Evolutionary conservation across 768 basidiomycete species (phyloP).

Genomic region (Tulasnella sp.): DNA sequence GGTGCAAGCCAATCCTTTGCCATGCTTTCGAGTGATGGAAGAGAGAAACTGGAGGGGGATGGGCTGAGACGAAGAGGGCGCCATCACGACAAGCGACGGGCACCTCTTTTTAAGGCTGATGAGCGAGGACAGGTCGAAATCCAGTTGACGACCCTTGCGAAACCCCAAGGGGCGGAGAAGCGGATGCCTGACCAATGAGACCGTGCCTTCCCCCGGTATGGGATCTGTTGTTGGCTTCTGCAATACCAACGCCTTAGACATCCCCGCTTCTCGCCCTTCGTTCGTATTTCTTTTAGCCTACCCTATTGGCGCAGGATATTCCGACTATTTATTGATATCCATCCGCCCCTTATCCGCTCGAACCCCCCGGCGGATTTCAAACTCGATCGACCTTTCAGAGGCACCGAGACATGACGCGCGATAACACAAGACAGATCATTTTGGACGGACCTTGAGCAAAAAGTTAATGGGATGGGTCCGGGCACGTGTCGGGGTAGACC

Average conservation of each 20-base stretch:
- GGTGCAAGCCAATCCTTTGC: constrained; percentile 3
- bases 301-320: neutral
- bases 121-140: neutral
- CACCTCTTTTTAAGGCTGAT: constrained; percentile 1
- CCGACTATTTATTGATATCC: neutral
- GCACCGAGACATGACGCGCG: neutral
- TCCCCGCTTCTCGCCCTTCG: neutral
- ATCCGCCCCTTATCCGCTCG: neutral
- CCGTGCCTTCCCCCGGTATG: neutral
- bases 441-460: too few relatives aligned
- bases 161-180: constrained; percentile 4
- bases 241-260: neutral
- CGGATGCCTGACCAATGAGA: neutral
- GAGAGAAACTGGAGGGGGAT: neutral
- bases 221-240: neutral
- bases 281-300: neutral
- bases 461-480: neutral
- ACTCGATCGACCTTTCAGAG: neutral
- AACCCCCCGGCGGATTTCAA: neutral
- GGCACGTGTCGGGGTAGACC: neutral
- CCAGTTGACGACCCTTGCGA: neutral
- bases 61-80: constrained; percentile 2
- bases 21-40: neutral
- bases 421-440: neutral
- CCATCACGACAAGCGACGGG: neutral